These are phyloP conservation scores for Suillus decipiens DNA, from an alignment of 768 basidiomycete genomes.

Conservation along the genomic window DNA sequence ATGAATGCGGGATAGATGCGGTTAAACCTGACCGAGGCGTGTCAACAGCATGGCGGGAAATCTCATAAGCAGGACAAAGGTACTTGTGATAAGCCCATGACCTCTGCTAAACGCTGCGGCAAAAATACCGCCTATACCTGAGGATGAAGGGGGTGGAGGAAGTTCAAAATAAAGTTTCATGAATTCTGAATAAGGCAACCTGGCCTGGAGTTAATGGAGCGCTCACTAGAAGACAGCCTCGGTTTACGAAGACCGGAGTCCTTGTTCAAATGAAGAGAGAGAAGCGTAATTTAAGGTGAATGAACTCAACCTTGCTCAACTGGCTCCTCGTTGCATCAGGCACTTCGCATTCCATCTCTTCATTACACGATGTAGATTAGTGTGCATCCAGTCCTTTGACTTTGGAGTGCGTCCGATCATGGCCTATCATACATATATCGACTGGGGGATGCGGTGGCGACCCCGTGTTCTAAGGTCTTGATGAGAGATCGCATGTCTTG, in stretches of 20 bases:
- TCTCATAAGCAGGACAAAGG: conserved; percentile 60
- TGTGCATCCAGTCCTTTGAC: conserved; percentile 20
- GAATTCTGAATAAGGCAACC: conserved; percentile 28
- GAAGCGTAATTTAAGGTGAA: conserved; percentile 45
- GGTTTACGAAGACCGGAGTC: conserved; percentile 34
- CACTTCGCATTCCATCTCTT: conserved; percentile 31
- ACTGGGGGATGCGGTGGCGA: conserved; percentile 17
- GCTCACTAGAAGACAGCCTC: conserved; percentile 29
- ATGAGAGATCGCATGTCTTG: conserved; percentile 14
- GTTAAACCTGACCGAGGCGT: conserved; percentile 47
- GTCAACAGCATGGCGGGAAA: conserved; percentile 61
- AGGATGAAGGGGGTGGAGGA: conserved; percentile 7
- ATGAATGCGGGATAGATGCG: conserved; percentile 64
- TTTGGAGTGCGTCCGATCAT: conserved; percentile 20
- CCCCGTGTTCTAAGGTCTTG: conserved; percentile 10
- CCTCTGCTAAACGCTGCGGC: conserved; percentile 16
- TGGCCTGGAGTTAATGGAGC: conserved; percentile 24
- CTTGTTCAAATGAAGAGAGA: conserved; percentile 34
- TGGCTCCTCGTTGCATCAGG: conserved; percentile 30
- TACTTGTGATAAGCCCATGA: conserved; percentile 48
- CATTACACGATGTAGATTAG: conserved; percentile 34
- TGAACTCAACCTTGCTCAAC: conserved; percentile 39
- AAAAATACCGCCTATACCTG: conserved; percentile 10
- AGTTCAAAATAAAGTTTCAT: conserved; percentile 16
- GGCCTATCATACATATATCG: conserved; percentile 25